Base-by-base conservation (phyloP, 768 basidiomycete genomes). In the Amylocystis lapponica region DNA sequence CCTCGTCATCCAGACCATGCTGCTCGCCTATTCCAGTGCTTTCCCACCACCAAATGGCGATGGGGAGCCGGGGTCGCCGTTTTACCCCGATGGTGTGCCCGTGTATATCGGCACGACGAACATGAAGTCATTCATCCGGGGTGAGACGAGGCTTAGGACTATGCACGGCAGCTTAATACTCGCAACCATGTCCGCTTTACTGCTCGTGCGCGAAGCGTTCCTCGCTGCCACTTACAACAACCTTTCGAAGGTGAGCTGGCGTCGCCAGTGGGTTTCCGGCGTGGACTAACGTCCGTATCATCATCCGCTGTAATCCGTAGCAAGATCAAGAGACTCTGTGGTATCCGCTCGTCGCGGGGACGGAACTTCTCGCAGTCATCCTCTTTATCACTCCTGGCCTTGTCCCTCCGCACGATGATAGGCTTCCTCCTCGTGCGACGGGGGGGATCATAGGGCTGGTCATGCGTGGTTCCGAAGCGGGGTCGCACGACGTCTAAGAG, bases 161-260 rank as follows among this genome's bases (percentile, higher is more conserved):
- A 42, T 33, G 31, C 37, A 53, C 39, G 42, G 49, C 31, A 25
- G 49, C 13, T 11, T 43, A 40, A 32, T 56, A 21, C 41, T 56
- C 1, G 36, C 46, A 25, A 47, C 26, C 27, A 53, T 51, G 31
- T 33, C 49, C 11, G 16, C 48, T 19, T 38, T 54, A 17, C 42
- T 54, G 35, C 41, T 54, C 27, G 27, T 39, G 3, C 55, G 55
- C 21, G 55, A 57, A 31, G 45, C 50, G 13, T 57, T 54, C 46
- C 49, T 47, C 36, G 48, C 44, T 8, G 50, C 48, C 5, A 57
- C 55, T 3, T 16, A 29, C 16, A 41, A 38, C 34, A 45, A 52
- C 34, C 3, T 22, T 11, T 17, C 29, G 4, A 30, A 45, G 49
- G 52, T 53, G n/a, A 31, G 44, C 25, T 14, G 16, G 5, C 27